A percentile compares a stretch with the other conserved stretches of the same genome.
Conservation (phyloP, 345 rosid genomes). For the Dipteronia dyeriana region DNA sequence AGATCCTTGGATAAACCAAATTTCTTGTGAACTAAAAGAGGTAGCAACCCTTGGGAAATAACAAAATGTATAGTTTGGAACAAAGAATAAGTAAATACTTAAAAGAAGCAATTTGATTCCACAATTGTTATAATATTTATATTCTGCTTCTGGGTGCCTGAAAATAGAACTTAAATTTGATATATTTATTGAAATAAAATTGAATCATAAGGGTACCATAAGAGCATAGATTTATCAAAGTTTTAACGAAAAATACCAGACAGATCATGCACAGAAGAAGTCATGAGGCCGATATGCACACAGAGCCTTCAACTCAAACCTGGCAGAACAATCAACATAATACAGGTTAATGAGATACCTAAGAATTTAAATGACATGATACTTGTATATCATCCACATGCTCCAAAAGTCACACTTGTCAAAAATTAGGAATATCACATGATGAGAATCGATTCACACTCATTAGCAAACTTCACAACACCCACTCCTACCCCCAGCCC, state of each 20-base stretch:
- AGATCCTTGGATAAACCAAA: background rate
- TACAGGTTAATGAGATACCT: constrained; percentile 1
- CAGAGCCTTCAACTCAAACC: constrained; percentile 31
- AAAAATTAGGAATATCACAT: background rate
- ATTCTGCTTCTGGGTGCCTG: background rate
- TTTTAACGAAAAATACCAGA: constrained; percentile 46
- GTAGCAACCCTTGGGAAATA: background rate
- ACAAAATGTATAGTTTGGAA: background rate
- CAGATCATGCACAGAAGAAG: constrained; percentile 50
- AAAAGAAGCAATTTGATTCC: background rate
- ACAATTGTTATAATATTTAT: background rate
- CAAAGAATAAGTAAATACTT: background rate
- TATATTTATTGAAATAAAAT: background rate
- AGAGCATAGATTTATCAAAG: constrained; percentile 17
- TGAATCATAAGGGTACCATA: background rate
- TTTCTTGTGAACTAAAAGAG: background rate
- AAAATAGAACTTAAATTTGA: background rate
- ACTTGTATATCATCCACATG: background rate
- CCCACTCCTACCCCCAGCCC: background rate
- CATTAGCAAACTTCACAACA: background rate
- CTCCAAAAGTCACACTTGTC: background rate
- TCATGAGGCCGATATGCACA: constrained; percentile 39
- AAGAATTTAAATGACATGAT: background rate
- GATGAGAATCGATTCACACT: constrained; percentile 4
- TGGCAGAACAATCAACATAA: constrained; percentile 24